Evolutionary conservation across 2,329 filamentous ascomycete species (phyloP).

Genomic region (Trichophyton mentagrophytes): DNA sequence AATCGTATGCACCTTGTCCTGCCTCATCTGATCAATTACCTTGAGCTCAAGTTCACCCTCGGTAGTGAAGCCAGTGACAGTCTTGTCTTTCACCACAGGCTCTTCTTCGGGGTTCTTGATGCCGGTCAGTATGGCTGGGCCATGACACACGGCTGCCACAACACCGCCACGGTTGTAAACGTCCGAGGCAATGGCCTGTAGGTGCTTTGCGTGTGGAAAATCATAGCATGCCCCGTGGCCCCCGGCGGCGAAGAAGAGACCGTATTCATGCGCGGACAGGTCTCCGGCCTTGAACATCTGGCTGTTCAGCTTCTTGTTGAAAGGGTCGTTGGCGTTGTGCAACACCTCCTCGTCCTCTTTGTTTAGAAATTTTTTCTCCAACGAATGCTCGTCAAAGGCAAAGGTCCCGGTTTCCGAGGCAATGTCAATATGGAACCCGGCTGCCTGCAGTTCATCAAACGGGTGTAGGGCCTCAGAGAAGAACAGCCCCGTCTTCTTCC

Average conservation of each 20-base stretch:
- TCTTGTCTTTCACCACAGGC: conserved; percentile 27
- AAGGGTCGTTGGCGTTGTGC: conserved; percentile 29
- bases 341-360: conserved; percentile 28
- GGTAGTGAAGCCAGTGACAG: conserved; percentile 30
- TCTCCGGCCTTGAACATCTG: conserved; percentile 15
- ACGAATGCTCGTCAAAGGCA: conserved; percentile 31
- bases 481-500: conserved; percentile 17
- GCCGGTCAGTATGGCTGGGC: conserved; percentile 26
- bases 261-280: conserved; percentile 14
- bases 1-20: conserved; percentile 13
- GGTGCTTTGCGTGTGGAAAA: conserved; percentile 31
- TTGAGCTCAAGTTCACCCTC: conserved; percentile 26
- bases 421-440: conserved; percentile 38
- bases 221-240: conserved; percentile 35
- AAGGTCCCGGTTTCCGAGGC: conserved; percentile 34
- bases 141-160: conserved; percentile 32
- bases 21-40: conserved; percentile 23
- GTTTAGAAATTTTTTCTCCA: conserved; percentile 28
- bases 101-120: conserved; percentile 21
- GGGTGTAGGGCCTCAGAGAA: conserved; percentile 14
- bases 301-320: conserved; percentile 35
- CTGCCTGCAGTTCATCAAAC: conserved; percentile 15
- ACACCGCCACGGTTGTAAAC: conserved; percentile 33
- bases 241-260: conserved; percentile 13
- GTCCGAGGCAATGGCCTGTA: conserved; percentile 31